Percentiles rank a stretch among this genome's conserved stretches.
These are phyloP conservation scores for Dryas drummondii DNA, from an alignment of 306 rosid species.

Conservation along the genomic window DNA sequence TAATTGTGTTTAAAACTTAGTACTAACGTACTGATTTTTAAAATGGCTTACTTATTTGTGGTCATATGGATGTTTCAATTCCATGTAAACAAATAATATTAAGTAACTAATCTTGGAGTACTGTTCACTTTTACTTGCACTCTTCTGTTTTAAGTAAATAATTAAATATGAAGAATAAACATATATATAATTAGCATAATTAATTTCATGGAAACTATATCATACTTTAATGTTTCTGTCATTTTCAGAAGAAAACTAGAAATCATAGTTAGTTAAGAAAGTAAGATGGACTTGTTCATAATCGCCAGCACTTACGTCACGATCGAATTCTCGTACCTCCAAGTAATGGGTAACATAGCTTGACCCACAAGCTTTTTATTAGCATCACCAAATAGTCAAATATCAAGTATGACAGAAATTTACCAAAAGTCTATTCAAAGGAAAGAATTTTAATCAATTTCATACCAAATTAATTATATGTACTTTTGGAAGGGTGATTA, in stretches of 20 bases:
- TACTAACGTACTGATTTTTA: neutral
- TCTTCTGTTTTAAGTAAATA: neutral
- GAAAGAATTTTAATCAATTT: too few relatives aligned
- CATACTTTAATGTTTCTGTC: neutral
- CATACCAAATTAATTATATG: too few relatives aligned
- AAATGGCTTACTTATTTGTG: neutral
- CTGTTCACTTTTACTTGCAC: neutral
- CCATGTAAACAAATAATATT: neutral
- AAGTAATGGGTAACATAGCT: neutral
- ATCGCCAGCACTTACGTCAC: conserved; percentile 27
- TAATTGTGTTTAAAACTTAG: neutral
- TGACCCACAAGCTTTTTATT: conserved; percentile 9
- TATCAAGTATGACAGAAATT: neutral
- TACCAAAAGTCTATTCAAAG: neutral
- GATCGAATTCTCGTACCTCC: neutral
- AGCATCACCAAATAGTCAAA: too few relatives aligned
- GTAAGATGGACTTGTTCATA: conserved; percentile 4
- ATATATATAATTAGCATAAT: neutral
- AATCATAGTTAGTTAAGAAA: neutral
- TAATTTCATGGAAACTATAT: neutral
- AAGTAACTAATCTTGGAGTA: neutral
- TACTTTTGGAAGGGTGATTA: neutral
- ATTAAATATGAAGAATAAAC: neutral
- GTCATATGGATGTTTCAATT: neutral
- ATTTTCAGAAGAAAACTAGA: neutral